Base-by-base conservation (phyloP, 768 basidiomycete genomes). In the Glaciozyma martinii region DNA sequence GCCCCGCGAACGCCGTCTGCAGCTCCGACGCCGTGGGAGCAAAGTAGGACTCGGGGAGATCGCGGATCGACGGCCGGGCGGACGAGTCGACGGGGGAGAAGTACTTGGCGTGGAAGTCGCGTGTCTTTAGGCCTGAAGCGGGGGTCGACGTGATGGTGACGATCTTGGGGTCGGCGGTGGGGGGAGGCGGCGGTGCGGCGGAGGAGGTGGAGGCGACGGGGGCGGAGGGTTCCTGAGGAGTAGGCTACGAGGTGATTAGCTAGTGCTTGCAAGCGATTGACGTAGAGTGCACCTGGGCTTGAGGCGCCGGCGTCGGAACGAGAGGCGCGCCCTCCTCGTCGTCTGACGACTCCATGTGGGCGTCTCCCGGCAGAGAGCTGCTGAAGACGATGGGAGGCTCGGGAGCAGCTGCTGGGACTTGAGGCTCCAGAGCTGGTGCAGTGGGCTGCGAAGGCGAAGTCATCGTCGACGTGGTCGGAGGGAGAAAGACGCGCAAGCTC, bases 11-110 rank as follows among this genome's bases (percentile, higher is more conserved):
- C 25, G 71, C 71, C 33, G 53, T 58, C 23, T 66, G 66, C 29
- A 71, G 54, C 58, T 71, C 71, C 21, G 37, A 33, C 12, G 67
- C 40, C 23, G 67, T 66, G 12, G 67, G 71, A 10, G 27, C n/a
- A 42, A 67, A 68, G 62, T 68, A 68, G 7, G 53, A 53, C 25
- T 71, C 71, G 7, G 67, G 71, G 27, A 68, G 55, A 46, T 64
- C 65, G 55, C 61, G 56, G 44, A 61, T 49, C 3, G 47, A 27
- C 18, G 25, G 55, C 30, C 53, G 37, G 10, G 46, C 25, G 15
- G 61, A 49, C 23, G 68, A 57, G 5, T 37, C 18, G n/a, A 65
- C n/a, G 8, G 59, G 47, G 30, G 64, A 56, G 52, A 44, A 67
- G 63, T 63, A 71, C 33, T 46, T 47, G 27, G 52, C 59, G 21